Base-by-base conservation (phyloP, 2,329 filamentous ascomycete genomes). In the Apiospora phragmitis region DNA sequence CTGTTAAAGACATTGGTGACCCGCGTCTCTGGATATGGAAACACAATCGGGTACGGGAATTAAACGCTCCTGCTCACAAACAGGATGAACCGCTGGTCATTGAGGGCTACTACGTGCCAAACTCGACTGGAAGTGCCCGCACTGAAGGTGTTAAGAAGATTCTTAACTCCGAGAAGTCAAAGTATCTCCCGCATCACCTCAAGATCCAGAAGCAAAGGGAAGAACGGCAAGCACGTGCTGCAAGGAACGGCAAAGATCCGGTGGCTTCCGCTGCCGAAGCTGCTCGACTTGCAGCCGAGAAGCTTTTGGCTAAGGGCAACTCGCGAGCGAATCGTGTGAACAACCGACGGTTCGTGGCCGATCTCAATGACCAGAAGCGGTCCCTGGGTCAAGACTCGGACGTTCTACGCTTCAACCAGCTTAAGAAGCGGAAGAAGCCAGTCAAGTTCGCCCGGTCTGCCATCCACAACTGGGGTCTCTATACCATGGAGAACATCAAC, bases 391-490 rank as follows among this genome's bases (percentile, higher is more conserved):
- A 90, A 73, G 95, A 97, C 75, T 94, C 94, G 69, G 95, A 98
- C 77, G 94, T 96, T 41, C 90, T 99, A 77, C 93, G 95, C 71
- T 99, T 99, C 88, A 99, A 99, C 82, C 96, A 98, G 84, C 91
- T 99, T 71, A 98, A 98, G 88, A 99, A 98, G 84, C 93, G 96
- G 72, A 99, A 98, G 90, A 99, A 99, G 86, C 95, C 95, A 1
- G 96, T 99, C 80, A 96, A 97, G 80, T 99, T 99, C 82, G 96
- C 95, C 70, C 90, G 96, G 62, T 99, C 96, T 68, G 96, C 96
- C 65, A 99, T 99, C 77, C 96, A 99, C 83, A 98, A 98, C 78
- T 99, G 96, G 96, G 96, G 96, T 38, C 85, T 99, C 38, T 99
- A 99, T 79, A 95, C 96, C 4, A 95, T 98, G 87, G 96, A 99